Conservation (phyloP, 345 rosid species). For the Zanthoxylum bungeanum region DNA sequence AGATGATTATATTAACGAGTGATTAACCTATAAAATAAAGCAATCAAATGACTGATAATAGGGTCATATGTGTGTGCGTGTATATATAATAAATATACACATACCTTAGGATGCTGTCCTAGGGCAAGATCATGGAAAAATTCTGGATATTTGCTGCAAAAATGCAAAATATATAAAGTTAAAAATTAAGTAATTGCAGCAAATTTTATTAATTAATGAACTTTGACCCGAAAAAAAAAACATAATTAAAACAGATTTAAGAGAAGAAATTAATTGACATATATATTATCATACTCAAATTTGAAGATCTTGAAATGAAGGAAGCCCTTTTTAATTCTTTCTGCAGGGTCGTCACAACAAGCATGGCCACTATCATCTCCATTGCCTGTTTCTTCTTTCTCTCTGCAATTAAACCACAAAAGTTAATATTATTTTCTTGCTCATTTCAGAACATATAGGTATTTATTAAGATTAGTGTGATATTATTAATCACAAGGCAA, state of each 20-base stretch:
- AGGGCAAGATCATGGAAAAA: not conserved
- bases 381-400: not conserved
- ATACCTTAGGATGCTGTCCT: slow-evolving; percentile 25
- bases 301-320: slow-evolving; percentile 4
- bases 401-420: not conserved
- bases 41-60: not conserved
- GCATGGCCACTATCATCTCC: not conserved
- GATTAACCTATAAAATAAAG: not conserved
- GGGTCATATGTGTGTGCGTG: too few species aligned
- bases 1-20: not conserved
- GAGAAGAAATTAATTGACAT: not conserved
- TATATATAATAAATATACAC: too few species aligned
- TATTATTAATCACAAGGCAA: too few species aligned
- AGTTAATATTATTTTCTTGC: not conserved
- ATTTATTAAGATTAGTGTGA: too few species aligned
- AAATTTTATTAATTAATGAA: not conserved
- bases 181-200: not conserved
- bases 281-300: slow-evolving; percentile 18
- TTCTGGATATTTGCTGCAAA: slow-evolving; percentile 16
- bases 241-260: too few species aligned
- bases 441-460: not conserved
- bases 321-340: slow-evolving; percentile 15
- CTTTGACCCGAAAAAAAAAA: too few species aligned
- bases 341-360: not conserved
- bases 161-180: not conserved